phyloP scores from a whole-genome alignment of 352 stramenopile species.

The Phytophthora pini region DNA sequence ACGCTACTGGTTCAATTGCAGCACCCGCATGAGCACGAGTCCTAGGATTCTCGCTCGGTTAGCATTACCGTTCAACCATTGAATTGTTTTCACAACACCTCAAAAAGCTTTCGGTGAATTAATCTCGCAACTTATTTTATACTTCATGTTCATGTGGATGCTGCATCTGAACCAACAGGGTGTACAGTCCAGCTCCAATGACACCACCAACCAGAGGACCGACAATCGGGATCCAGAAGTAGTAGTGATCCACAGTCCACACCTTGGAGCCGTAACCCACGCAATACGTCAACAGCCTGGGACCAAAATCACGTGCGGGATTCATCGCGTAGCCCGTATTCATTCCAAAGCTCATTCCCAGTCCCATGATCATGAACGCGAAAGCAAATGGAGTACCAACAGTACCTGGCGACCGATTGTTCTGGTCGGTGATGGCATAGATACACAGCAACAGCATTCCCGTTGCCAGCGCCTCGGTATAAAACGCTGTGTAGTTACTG shows the following conservation, averaged over 20 bases:
- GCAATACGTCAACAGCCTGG: constrained; percentile 15
- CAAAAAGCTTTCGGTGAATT: too few relatives aligned
- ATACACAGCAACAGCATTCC: constrained; percentile 27
- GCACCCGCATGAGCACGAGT: constrained; percentile 18
- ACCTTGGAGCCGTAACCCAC: constrained; percentile 27
- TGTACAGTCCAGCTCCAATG: constrained; percentile 18
- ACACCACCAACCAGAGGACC: constrained; percentile 16
- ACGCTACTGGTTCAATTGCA: constrained; percentile 17
- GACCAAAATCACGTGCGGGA: constrained; percentile 24
- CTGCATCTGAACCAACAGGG: constrained; percentile 17
- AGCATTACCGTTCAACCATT: too few relatives aligned
- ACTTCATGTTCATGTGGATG: constrained; percentile 19
- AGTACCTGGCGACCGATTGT: constrained; percentile 18
- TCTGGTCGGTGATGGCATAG: constrained; percentile 31
- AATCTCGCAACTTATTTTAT: not conserved
- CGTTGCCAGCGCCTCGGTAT: constrained; percentile 19
- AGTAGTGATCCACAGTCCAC: constrained; percentile 10
- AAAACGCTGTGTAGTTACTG: constrained; percentile 27
- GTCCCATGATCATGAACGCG: constrained; percentile 23
- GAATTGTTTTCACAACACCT: too few relatives aligned
- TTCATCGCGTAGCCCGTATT: constrained; percentile 32
- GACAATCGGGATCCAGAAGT: constrained; percentile 30
- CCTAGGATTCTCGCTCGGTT: not conserved
- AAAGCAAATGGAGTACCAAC: constrained; percentile 25
- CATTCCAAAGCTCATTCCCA: constrained; percentile 29